A percentile compares a stretch with the other conserved stretches of the same genome.
These are phyloP conservation scores for Phytophthora cajani DNA, from an alignment of 352 stramenopile genomes.

Conservation along the genomic window DNA sequence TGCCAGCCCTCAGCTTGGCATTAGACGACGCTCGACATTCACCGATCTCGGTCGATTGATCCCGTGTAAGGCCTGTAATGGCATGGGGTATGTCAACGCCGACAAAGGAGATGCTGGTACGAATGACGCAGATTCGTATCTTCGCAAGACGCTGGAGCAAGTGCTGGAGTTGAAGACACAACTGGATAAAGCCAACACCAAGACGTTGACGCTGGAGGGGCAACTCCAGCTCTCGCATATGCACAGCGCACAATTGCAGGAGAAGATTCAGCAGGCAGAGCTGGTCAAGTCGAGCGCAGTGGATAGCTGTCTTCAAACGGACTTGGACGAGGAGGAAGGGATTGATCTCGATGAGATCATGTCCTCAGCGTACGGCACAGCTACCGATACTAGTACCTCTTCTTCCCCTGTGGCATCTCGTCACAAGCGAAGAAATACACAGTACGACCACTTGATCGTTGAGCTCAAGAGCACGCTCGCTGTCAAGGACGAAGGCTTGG, in stretches of 20 bases:
- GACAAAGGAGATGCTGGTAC: constrained; percentile 10
- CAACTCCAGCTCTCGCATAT: constrained; percentile 44
- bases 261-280: constrained; percentile 50
- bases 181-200: constrained; percentile 45
- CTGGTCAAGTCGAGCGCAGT: constrained; percentile 35
- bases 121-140: constrained; percentile 56
- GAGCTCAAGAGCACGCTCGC: constrained; percentile 64
- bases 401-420: background rate
- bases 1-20: constrained; percentile 4
- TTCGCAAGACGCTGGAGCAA: constrained; percentile 67
- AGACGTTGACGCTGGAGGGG: constrained; percentile 42
- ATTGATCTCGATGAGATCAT: constrained; percentile 61
- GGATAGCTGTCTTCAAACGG: constrained; percentile 47
- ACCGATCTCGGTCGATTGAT: constrained; percentile 46
- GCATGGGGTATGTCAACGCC: constrained; percentile 56
- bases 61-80: constrained; percentile 57
- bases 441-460: constrained; percentile 75
- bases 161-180: constrained; percentile 61
- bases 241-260: constrained; percentile 39
- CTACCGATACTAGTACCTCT: background rate
- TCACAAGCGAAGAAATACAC: constrained; percentile 37
- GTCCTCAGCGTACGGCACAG: constrained; percentile 20
- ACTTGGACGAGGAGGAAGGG: constrained; percentile 62
- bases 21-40: constrained; percentile 17
- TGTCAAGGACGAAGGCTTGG: constrained; percentile 51